phyloP scores from a whole-genome alignment of 495 filamentous ascomycete genomes.

The Penicillium bovifimosum region DNA sequence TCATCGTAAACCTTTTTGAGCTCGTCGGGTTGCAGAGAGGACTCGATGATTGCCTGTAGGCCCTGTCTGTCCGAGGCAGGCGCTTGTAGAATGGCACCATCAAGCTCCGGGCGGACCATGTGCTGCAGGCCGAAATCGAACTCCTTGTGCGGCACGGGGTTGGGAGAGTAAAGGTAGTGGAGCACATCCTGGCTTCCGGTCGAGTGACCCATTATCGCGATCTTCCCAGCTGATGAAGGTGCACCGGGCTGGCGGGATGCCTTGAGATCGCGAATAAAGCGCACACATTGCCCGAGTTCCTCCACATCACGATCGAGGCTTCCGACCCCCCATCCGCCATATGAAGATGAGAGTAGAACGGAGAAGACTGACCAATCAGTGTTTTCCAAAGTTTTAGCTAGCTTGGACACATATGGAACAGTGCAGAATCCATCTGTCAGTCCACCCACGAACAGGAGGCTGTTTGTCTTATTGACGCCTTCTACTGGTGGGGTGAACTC shows the following conservation, averaged over 20 bases:
- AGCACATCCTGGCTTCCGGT: slow-evolving; percentile 86
- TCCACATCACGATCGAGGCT: slow-evolving; percentile 63
- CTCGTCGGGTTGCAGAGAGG: slow-evolving; percentile 17
- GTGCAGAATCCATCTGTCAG: slow-evolving; percentile 75
- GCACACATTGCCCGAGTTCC: slow-evolving; percentile 68
- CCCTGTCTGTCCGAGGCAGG: slow-evolving; percentile 74
- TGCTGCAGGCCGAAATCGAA: slow-evolving; percentile 23
- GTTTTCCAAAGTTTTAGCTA: slow-evolving; percentile 54
- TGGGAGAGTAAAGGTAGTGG: slow-evolving; percentile 55
- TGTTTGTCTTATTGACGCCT: slow-evolving; percentile 46
- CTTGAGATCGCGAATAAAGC: slow-evolving; percentile 55
- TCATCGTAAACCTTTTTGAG: slow-evolving; percentile 42
- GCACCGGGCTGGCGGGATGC: slow-evolving; percentile 18
- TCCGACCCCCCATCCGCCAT: slow-evolving; percentile 66
- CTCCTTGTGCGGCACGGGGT: slow-evolving; percentile 24
- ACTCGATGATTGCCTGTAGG: slow-evolving; percentile 30
- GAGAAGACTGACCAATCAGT: slow-evolving; percentile 58
- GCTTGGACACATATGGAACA: slow-evolving; percentile 51
- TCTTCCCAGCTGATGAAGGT: slow-evolving; percentile 43
- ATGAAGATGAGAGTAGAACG: slow-evolving; percentile 57
- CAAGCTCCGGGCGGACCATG: slow-evolving; percentile 44
- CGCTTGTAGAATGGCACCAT: slow-evolving; percentile 81
- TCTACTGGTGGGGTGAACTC: slow-evolving; percentile 42
- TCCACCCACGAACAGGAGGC: slow-evolving; percentile 78
- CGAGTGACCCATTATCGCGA: slow-evolving; percentile 86